These are phyloP conservation scores for Microcyclospora tardicrescens DNA, from an alignment of 2,329 filamentous ascomycete genomes.

Conservation along the genomic window DNA sequence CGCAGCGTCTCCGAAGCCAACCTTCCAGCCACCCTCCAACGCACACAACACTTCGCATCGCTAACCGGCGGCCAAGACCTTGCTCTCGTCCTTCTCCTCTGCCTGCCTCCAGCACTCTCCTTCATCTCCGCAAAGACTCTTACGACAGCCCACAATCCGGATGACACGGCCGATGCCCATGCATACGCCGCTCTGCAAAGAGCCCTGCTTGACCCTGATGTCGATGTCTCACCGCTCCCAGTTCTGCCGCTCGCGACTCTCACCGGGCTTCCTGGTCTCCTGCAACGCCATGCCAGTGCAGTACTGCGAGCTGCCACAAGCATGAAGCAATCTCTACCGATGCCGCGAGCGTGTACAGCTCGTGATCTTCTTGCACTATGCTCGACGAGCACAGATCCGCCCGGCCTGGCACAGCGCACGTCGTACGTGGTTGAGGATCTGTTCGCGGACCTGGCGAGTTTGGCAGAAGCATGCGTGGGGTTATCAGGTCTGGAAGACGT, in stretches of 20 bases:
- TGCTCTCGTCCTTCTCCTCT: slow-evolving; percentile 21
- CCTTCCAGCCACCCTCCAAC: slow-evolving; percentile 13
- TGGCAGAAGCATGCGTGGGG: slow-evolving; percentile 10
- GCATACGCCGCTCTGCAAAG: slow-evolving; percentile 19
- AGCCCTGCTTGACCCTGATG: slow-evolving; percentile 7
- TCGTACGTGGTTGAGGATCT: slow-evolving; percentile 14
- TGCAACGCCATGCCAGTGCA: slow-evolving; percentile 10
- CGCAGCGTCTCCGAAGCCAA: slow-evolving; percentile 8
- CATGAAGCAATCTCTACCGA: neutral
- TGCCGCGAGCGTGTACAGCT: slow-evolving; percentile 10
- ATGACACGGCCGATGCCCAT: slow-evolving; percentile 6
- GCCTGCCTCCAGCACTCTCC: slow-evolving; percentile 5
- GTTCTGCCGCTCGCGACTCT: slow-evolving; percentile 15
- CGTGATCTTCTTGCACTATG: neutral
- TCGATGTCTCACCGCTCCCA: slow-evolving; percentile 13
- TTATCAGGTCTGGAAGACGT: slow-evolving; percentile 1
- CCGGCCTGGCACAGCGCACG: slow-evolving; percentile 13
- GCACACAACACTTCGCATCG: slow-evolving; percentile 20
- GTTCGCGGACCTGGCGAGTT: slow-evolving; percentile 11
- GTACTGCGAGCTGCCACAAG: slow-evolving; percentile 2
- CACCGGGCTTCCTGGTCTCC: slow-evolving; percentile 10
- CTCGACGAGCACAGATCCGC: neutral
- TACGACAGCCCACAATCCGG: neutral
- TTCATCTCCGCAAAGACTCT: slow-evolving; percentile 9
- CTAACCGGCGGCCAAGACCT: slow-evolving; percentile 18